Evolutionary conservation across 2,329 filamentous ascomycete species (phyloP).

Genomic region (Elsinoe batatas): DNA sequence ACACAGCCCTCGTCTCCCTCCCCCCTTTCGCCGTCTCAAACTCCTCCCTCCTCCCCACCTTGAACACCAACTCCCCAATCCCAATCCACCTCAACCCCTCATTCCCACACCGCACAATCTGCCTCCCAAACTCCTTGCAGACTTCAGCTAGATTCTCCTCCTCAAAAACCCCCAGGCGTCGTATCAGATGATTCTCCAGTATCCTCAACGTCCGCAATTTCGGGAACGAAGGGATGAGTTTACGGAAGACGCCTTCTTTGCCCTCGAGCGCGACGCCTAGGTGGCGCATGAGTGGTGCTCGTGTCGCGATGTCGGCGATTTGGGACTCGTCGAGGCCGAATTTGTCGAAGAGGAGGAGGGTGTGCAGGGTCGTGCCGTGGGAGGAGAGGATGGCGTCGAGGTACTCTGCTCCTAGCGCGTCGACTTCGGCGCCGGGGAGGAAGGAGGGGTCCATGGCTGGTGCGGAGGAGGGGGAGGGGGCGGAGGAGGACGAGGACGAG

Average conservation of each 20-base stretch:
- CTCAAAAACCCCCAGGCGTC: slow-evolving; percentile 20
- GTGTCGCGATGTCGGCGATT: slow-evolving; percentile 42
- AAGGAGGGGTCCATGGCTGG: too few species aligned
- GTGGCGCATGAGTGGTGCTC: slow-evolving; percentile 50
- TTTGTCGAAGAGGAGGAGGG: slow-evolving; percentile 47
- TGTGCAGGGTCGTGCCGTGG: slow-evolving; percentile 43
- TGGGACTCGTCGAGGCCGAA: slow-evolving; percentile 44
- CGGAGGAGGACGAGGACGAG: not conserved
- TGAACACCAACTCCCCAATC: slow-evolving; percentile 31
- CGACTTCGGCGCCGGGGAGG: slow-evolving; percentile 16
- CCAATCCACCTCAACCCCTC: slow-evolving; percentile 31
- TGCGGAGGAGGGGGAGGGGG: not conserved
- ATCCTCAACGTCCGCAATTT: slow-evolving; percentile 35
- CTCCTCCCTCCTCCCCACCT: slow-evolving; percentile 23
- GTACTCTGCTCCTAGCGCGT: slow-evolving; percentile 35
- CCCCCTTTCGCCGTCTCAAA: slow-evolving; percentile 20
- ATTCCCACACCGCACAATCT: slow-evolving; percentile 29
- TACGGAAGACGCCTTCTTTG: slow-evolving; percentile 26
- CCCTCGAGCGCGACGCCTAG: slow-evolving; percentile 47
- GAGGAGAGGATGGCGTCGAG: slow-evolving; percentile 42
- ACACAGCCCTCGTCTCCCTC: slow-evolving; percentile 19
- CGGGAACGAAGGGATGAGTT: slow-evolving; percentile 29
- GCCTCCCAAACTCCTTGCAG: slow-evolving; percentile 20
- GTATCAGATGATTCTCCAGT: slow-evolving; percentile 24
- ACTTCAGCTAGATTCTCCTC: slow-evolving; percentile 16